Evolutionary conservation across 352 stramenopile species (phyloP).

Genomic region (Globisporangium acanthophoron): DNA sequence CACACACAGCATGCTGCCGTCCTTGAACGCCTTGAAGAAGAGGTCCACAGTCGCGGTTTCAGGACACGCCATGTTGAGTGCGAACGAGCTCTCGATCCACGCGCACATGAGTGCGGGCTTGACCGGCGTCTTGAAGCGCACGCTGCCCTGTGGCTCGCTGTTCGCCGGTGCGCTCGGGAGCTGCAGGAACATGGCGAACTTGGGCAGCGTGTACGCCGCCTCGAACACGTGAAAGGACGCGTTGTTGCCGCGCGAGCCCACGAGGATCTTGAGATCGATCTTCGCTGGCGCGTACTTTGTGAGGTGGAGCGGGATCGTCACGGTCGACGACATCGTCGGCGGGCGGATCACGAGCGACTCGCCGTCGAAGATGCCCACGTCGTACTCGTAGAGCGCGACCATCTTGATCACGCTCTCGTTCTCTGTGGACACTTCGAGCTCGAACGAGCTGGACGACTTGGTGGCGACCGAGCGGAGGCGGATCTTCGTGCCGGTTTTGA

Average conservation of each 20-base stretch:
- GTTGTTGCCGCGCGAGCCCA: slow-evolving; percentile 76
- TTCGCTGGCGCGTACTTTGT: slow-evolving; percentile 61
- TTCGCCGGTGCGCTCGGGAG: slow-evolving; percentile 25
- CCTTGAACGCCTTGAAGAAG: slow-evolving; percentile 56
- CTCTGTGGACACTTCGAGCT: slow-evolving; percentile 82
- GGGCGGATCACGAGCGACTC: slow-evolving; percentile 76
- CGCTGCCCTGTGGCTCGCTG: slow-evolving; percentile 33
- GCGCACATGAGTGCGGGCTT: slow-evolving; percentile 68
- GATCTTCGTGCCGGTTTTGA: slow-evolving; percentile 52
- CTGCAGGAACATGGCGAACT: slow-evolving; percentile 82
- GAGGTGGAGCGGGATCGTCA: slow-evolving; percentile 52
- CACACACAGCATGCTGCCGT: slow-evolving; percentile 44
- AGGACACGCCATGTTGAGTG: slow-evolving; percentile 29
- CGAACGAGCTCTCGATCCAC: slow-evolving; percentile 70
- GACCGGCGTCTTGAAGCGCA: slow-evolving; percentile 67
- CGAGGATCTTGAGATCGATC: slow-evolving; percentile 68
- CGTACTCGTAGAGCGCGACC: slow-evolving; percentile 81
- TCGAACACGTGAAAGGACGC: slow-evolving; percentile 88
- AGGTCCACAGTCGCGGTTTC: slow-evolving; percentile 39
- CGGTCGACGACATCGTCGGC: slow-evolving; percentile 28
- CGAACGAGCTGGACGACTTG: slow-evolving; percentile 45
- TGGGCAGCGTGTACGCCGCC: slow-evolving; percentile 61
- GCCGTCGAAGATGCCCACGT: slow-evolving; percentile 82
- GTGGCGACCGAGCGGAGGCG: slow-evolving; percentile 51
- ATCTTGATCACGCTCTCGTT: slow-evolving; percentile 87